Base-by-base conservation (phyloP, 805 yeast genomes). In the Vanderwaltozyma tropicalis region DNA sequence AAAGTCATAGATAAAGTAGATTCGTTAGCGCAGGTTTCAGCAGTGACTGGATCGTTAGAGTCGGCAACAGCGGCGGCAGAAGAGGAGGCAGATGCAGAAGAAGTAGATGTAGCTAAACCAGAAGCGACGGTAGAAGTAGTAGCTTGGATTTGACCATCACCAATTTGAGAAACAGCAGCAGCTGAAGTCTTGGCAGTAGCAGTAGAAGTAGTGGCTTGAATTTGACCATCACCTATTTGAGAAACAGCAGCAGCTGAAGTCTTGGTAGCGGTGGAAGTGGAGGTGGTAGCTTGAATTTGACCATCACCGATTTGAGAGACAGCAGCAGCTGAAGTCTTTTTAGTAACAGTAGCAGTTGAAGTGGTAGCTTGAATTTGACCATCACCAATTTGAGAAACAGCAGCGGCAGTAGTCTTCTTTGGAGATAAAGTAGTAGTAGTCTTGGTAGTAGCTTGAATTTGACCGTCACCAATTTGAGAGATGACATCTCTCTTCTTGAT, bases 1-100 rank as follows among this genome's bases (percentile, higher is more conserved):
- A 78, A 66, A 18, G 64, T 62, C 66, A 77, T 61, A n/a, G 72
- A 56, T 46, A 78, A 65, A 28, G 77, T 56, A 46, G 63, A 59
- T 18, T 55, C 55, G 28, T 63, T 54, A 12, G 54, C 44, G 51
- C 78, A 71, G 15, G 44, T 26, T 22, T 28, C 37, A 19, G 35
- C 41, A n/a, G 35, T 33, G 13, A 38, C 37, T 29, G 41, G 41
- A 25, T 38, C 35, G 7, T 16, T 59, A 41, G 55, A 39, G 42
- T 54, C 59, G 40, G 69, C 46, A 24, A 64, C 42, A 27, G 61
- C 48, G 30, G 71, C 55, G 31, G 70, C 58, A 38, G 67, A 16
- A 22, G 34, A 17, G 16, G 15, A 11, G n/a, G 39, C 31, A 18
- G 21, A 10, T 9, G 22, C 8, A 16, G 37, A 15, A 15, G 31